A percentile compares a stretch with the other conserved stretches of the same genome.
These are phyloP conservation scores for Cladorrhinum sp. DNA, from an alignment of 2,329 filamentous ascomycete species.

Conservation along the genomic window DNA sequence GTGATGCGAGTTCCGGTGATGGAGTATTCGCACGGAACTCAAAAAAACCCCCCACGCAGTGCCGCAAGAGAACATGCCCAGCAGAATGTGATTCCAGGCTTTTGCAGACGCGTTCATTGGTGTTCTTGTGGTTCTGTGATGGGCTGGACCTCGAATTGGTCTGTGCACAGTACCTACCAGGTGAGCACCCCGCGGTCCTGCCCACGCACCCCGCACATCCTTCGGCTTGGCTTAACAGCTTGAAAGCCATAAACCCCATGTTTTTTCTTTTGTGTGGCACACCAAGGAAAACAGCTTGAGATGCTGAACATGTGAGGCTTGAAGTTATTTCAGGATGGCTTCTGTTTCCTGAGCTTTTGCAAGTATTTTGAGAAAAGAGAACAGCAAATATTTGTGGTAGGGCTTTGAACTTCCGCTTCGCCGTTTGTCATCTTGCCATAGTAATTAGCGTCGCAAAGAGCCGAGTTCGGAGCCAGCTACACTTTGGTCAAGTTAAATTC, in stretches of 20 bases:
- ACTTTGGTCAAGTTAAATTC: background rate
- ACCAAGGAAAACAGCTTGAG: no score
- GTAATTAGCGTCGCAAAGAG: background rate
- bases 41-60: background rate
- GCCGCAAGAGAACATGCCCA: background rate
- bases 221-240: background rate
- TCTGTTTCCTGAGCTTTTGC: background rate
- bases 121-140: background rate
- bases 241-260: background rate
- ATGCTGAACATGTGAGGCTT: no score
- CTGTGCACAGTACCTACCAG: background rate
- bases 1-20: background rate
- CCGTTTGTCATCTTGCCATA: no score
- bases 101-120: background rate
- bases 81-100: background rate
- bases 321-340: background rate
- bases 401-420: background rate
- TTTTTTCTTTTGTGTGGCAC: background rate
- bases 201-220: constrained; percentile 5
- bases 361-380: background rate
- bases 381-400: background rate
- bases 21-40: background rate
- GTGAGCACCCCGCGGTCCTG: background rate
- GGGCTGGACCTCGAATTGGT: background rate
- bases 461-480: constrained; percentile 4